Conservation (phyloP, 768 basidiomycete species). For the Rickenella mellea region DNA sequence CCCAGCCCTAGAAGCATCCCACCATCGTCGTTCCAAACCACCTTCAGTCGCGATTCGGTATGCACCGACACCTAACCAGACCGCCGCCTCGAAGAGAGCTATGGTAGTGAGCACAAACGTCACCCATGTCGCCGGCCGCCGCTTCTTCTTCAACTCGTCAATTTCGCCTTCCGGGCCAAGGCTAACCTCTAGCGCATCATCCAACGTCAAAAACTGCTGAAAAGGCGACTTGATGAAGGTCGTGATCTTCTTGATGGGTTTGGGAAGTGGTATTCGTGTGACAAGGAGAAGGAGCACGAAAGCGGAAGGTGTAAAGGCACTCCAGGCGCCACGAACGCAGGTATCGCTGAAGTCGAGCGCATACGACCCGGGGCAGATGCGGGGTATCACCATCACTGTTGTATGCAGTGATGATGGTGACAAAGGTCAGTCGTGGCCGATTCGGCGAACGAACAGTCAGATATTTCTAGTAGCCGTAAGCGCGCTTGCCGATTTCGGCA, state of each 20-base stretch:
- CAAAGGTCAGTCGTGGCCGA: no score
- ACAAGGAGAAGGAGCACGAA: slow-evolving; percentile 36
- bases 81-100: slow-evolving; percentile 45
- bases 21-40: slow-evolving; percentile 18
- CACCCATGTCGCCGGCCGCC: slow-evolving; percentile 41
- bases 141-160: not conserved
- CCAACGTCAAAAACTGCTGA: slow-evolving; percentile 16
- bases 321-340: slow-evolving; percentile 45
- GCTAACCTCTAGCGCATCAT: slow-evolving; percentile 16
- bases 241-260: slow-evolving; percentile 6
- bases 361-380: no score
- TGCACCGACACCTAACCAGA: slow-evolving; percentile 50
- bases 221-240: slow-evolving; percentile 11
- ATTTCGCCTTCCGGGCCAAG: slow-evolving; percentile 1
- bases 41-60: slow-evolving; percentile 35
- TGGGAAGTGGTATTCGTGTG: slow-evolving; percentile 8
- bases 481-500: no score
- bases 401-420: no score
- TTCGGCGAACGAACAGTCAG: no score
- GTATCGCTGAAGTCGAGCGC: slow-evolving; percentile 31
- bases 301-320: slow-evolving; percentile 34
- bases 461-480: no score
- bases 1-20: slow-evolving; percentile 36
- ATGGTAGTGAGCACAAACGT: slow-evolving; percentile 46
- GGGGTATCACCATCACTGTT: no score